These are phyloP conservation scores for Coemansia biformis DNA, from an alignment of 192 early-diverging fungal species.

Conservation along the genomic window DNA sequence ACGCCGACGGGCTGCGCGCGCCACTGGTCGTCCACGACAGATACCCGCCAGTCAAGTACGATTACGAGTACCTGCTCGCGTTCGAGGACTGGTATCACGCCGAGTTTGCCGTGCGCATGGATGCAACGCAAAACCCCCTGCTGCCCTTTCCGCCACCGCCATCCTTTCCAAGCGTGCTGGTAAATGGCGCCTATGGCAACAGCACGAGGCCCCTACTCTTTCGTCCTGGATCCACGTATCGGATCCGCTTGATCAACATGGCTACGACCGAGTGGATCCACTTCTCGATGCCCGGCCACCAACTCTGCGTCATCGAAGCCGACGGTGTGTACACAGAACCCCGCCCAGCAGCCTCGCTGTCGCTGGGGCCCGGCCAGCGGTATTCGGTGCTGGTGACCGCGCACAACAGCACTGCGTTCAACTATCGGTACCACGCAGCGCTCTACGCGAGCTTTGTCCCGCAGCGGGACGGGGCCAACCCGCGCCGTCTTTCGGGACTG, in stretches of 20 bases:
- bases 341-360: neutral
- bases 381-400: conserved; percentile 20
- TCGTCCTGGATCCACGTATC: conserved; percentile 7
- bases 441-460: conserved; percentile 6
- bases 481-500: conserved; percentile 1
- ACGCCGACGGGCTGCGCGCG: conserved; percentile 68
- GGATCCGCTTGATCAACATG: conserved; percentile 15
- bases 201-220: conserved; percentile 5
- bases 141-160: conserved; percentile 14
- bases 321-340: conserved; percentile 5
- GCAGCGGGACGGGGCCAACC: neutral
- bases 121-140: conserved; percentile 32
- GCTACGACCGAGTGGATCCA: conserved; percentile 9
- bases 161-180: conserved; percentile 1
- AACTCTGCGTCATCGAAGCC: conserved; percentile 9
- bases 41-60: conserved; percentile 51
- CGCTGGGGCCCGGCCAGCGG: conserved; percentile 14
- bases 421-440: conserved; percentile 14
- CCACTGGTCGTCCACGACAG: conserved; percentile 61
- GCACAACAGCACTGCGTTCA: conserved; percentile 4
- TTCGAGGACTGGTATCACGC: conserved; percentile 61
- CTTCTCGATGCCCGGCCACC: conserved; percentile 12
- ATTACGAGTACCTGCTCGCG: conserved; percentile 57
- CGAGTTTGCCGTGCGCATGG: conserved; percentile 24
- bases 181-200: conserved; percentile 15